Conservation (phyloP, 2,329 filamentous ascomycete genomes). For the Simplicillium aogashimaense region DNA sequence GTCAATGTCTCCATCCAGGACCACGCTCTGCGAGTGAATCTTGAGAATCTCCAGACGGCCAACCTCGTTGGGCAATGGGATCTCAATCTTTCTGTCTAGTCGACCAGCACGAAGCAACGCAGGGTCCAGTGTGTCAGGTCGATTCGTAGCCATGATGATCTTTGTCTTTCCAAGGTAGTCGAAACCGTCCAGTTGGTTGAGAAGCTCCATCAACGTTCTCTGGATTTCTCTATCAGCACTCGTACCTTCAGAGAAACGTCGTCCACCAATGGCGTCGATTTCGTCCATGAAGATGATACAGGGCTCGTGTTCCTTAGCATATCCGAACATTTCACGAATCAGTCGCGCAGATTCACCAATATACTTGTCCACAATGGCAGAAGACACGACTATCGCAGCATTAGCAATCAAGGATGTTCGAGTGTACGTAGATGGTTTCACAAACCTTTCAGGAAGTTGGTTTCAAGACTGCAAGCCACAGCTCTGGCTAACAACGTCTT, state of each 20-base stretch:
- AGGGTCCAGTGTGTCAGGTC: constrained; percentile 91
- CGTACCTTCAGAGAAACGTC: constrained; percentile 93
- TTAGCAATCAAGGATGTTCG: constrained; percentile 11
- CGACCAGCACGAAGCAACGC: constrained; percentile 86
- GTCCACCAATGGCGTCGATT: constrained; percentile 95
- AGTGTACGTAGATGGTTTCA: background rate
- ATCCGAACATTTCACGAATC: constrained; percentile 99
- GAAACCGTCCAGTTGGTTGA: constrained; percentile 98
- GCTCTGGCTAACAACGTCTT: constrained; percentile 93
- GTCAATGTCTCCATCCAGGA: constrained; percentile 89
- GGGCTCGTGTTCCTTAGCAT: constrained; percentile 97
- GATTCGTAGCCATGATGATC: constrained; percentile 99
- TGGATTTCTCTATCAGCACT: constrained; percentile 98
- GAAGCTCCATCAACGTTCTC: constrained; percentile 93
- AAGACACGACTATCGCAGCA: constrained; percentile 69
- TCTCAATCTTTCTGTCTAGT: constrained; percentile 96
- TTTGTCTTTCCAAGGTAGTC: constrained; percentile 99
- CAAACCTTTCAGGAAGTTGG: constrained; percentile 93
- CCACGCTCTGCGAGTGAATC: constrained; percentile 83
- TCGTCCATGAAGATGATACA: constrained; percentile 99
- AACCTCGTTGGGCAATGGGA: constrained; percentile 92
- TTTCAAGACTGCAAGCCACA: constrained; percentile 92
- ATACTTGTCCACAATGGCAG: constrained; percentile 98
- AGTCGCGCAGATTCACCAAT: constrained; percentile 96
- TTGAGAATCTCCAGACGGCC: constrained; percentile 94